phyloP scores from a whole-genome alignment of 352 stramenopile genomes.

The Phytophthora crassamura region DNA sequence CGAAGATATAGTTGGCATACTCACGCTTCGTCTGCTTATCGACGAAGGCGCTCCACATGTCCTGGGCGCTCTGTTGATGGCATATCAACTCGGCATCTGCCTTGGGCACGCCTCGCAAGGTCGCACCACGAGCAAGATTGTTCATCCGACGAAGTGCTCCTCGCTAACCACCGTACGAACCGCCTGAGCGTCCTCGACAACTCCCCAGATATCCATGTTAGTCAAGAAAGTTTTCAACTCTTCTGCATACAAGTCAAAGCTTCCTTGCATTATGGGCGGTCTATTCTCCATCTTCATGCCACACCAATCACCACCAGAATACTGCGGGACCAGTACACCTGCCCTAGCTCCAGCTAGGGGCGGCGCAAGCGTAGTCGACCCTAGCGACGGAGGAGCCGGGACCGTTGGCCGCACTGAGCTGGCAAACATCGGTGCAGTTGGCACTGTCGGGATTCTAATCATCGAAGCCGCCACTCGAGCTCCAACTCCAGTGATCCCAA shows the following conservation, averaged over 20 bases:
- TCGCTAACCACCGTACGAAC: too few relatives aligned
- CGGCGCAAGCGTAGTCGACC: background rate
- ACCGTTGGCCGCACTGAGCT: background rate
- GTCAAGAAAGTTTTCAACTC: conserved; percentile 2
- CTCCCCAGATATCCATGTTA: background rate
- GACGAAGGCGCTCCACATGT: conserved; percentile 8
- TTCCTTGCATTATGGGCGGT: background rate
- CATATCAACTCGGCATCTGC: conserved; percentile 17
- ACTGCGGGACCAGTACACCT: background rate
- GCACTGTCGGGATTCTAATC: background rate
- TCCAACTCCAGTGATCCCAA: background rate
- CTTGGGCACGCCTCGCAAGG: background rate
- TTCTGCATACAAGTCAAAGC: conserved; percentile 2
- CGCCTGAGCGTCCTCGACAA: background rate
- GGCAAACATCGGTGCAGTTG: background rate
- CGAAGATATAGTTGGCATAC: conserved; percentile 25
- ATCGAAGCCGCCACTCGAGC: background rate
- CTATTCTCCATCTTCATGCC: conserved; percentile 3
- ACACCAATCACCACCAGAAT: conserved; percentile 1
- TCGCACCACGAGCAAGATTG: conserved; percentile 2
- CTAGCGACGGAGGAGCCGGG: background rate
- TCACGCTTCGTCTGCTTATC: conserved; percentile 13
- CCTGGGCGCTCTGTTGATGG: background rate
- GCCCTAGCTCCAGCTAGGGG: background rate
- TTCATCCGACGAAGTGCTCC: too few relatives aligned